These are phyloP conservation scores for Trichophyton rubrum DNA, from an alignment of 2,329 filamentous ascomycete species.

Conservation along the genomic window DNA sequence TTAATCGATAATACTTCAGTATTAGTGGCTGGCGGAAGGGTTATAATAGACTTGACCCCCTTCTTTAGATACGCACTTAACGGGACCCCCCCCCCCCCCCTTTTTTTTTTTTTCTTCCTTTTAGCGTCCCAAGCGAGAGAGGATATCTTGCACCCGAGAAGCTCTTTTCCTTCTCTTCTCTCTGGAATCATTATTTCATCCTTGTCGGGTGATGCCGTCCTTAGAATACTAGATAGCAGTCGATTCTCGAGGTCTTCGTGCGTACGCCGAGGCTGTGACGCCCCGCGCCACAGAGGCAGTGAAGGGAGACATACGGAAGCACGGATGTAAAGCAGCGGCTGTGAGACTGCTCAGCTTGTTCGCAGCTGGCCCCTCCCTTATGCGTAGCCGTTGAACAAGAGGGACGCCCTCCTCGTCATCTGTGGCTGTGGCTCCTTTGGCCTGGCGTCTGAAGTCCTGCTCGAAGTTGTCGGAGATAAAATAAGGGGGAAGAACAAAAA, in stretches of 20 bases:
- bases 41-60: not conserved
- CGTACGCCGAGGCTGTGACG: not conserved
- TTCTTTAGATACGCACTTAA: not conserved
- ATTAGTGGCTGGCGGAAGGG: not conserved
- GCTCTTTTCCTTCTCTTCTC: not conserved
- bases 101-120: not conserved
- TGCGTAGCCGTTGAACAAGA: no score
- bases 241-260: no score
- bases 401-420: not conserved
- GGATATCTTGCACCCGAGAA: not conserved
- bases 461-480: not conserved
- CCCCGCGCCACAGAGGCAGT: not conserved
- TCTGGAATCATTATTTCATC: no score
- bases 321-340: not conserved
- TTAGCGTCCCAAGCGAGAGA: not conserved
- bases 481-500: not conserved
- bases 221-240: no score
- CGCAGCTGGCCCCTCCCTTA: not conserved
- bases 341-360: not conserved
- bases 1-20: not conserved
- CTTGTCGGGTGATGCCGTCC: no score
- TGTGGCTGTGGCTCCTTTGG: not conserved
- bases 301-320: not conserved
- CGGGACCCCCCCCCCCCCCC: no score
- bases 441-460: no score